A percentile compares a stretch with the other conserved stretches of the same genome.
phyloP scores from a whole-genome alignment of 2,329 filamentous ascomycete genomes.

The Chrysoporthe puriensis region DNA sequence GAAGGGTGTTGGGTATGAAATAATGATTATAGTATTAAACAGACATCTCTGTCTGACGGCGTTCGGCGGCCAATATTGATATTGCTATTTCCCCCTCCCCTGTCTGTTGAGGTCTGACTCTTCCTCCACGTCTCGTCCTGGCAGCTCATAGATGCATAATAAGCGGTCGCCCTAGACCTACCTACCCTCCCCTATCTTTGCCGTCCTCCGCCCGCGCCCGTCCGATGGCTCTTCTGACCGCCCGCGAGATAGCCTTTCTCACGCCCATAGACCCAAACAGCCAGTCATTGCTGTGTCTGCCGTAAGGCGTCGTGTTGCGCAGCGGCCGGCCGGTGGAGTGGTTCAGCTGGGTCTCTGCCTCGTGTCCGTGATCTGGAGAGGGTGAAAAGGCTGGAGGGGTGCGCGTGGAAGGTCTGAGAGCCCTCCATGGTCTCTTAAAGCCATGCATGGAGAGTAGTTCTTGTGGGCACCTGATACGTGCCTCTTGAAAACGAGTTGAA shows the following conservation, averaged over 20 bases:
- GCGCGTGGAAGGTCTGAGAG: slow-evolving; percentile 6
- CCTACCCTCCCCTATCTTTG: neutral
- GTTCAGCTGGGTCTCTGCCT: slow-evolving; percentile 5
- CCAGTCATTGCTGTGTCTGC: slow-evolving; percentile 28
- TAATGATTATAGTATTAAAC: neutral
- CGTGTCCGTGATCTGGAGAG: neutral
- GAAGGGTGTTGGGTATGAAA: neutral
- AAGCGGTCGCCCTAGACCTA: too few relatives aligned
- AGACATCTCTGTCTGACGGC: neutral
- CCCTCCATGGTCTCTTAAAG: slow-evolving; percentile 16
- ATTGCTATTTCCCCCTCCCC: neutral
- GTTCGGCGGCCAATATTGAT: neutral
- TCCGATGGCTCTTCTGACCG: slow-evolving; percentile 17
- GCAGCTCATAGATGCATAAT: neutral
- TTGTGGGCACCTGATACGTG: neutral
- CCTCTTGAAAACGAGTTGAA: too few relatives aligned
- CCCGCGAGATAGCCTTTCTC: slow-evolving; percentile 24
- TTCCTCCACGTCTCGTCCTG: neutral
- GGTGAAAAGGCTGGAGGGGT: neutral
- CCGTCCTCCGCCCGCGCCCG: neutral
- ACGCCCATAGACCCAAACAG: slow-evolving; percentile 26
- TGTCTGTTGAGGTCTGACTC: neutral
- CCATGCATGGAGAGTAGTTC: slow-evolving; percentile 15
- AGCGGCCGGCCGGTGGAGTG: slow-evolving; percentile 20
- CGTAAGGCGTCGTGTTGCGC: slow-evolving; percentile 24